Conservation (phyloP, 805 yeast genomes). For the Saccharomyces jurei region DNA sequence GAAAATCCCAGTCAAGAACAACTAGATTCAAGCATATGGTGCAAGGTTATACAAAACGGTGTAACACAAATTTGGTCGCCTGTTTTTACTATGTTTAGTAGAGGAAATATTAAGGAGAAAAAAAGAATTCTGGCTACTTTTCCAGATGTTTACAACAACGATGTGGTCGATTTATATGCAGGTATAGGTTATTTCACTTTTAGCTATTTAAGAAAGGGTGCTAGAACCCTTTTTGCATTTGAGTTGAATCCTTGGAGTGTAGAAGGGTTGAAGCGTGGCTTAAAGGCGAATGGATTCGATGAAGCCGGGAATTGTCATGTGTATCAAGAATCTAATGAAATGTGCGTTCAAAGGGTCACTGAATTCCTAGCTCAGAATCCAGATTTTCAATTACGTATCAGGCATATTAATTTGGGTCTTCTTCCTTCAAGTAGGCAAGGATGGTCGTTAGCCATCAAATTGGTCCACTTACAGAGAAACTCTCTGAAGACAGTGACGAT, state of each 20-base stretch:
- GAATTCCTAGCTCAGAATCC: conserved; percentile 11
- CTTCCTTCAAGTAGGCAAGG: conserved; percentile 62
- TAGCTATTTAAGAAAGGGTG: conserved; percentile 50
- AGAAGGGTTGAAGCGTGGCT: conserved; percentile 57
- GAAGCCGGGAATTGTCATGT: conserved; percentile 29
- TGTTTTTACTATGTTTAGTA: conserved; percentile 71
- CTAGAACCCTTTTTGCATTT: conserved; percentile 59
- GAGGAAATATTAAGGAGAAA: conserved; percentile 82
- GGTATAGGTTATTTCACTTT: conserved; percentile 84
- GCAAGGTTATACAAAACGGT: conserved; percentile 61
- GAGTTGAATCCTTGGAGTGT: conserved; percentile 82
- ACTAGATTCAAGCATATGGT: conserved; percentile 59
- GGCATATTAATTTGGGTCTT: conserved; percentile 70
- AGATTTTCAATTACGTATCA: conserved; percentile 24
- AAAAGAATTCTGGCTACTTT: conserved; percentile 47
- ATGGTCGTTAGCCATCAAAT: conserved; percentile 43
- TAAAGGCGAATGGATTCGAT: conserved; percentile 36
- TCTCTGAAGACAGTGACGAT: conserved; percentile 23
- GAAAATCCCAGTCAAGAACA: conserved; percentile 37
- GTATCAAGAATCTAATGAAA: conserved; percentile 57
- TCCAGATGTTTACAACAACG: conserved; percentile 31
- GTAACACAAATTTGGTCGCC: conserved; percentile 82
- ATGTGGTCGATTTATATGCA: conserved; percentile 63
- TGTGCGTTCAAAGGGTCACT: conserved; percentile 37
- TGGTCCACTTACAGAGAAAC: conserved; percentile 7